Base-by-base conservation (phyloP, 2,329 filamentous ascomycete species). In the Boeremia lycopersici region DNA sequence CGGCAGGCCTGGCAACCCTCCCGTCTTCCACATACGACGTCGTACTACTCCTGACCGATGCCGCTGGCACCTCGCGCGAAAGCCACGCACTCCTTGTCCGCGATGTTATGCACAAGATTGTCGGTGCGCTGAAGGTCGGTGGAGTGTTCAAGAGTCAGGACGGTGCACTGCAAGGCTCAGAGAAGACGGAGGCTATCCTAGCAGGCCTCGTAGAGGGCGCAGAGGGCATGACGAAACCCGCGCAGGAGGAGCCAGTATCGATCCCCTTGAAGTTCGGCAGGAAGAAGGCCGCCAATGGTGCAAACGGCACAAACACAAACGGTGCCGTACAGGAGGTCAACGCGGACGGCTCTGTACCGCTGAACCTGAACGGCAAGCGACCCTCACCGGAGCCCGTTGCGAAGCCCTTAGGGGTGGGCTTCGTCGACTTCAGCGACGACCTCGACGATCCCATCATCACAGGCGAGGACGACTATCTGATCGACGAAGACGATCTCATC, bases 401-500 rank as follows among this genome's bases (percentile, higher is more conserved):
- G 13, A 73, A 70, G 64, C 68, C 68, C 11, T 43, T 47, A 1
- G 72, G 70, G 10, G 71, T 74, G n/a, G 72, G 72, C 49, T 75
- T 75, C 62, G 84, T 90, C 33, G 86, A 89, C 67, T 84, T 87
- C 57, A 82, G 81, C 61, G 85, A 89, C 62, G 86, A 90, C 61
- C 80, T 88, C 52, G 81, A 80, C 59, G 76, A 78, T 55, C 78
- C 70, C n/a, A 68, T 77, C 69, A 84, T 78, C 53, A 78, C 74
- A 30, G 82, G 81, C 48, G 83, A 84, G 57, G 89, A 92, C 65
- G 91, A 96, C 61, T 93, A 96, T 50, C 77, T 96, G 48, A 95
- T 99, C 63, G 92, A 98, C 70, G 95, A 98, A 74, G 89, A 97
- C 68, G 87, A 86, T 9, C 81, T 99, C 29, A 80, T 99, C 65